Evolutionary conservation across 768 basidiomycete genomes (phyloP).

Genomic region (Rhodosporidiobolus odoratus): DNA sequence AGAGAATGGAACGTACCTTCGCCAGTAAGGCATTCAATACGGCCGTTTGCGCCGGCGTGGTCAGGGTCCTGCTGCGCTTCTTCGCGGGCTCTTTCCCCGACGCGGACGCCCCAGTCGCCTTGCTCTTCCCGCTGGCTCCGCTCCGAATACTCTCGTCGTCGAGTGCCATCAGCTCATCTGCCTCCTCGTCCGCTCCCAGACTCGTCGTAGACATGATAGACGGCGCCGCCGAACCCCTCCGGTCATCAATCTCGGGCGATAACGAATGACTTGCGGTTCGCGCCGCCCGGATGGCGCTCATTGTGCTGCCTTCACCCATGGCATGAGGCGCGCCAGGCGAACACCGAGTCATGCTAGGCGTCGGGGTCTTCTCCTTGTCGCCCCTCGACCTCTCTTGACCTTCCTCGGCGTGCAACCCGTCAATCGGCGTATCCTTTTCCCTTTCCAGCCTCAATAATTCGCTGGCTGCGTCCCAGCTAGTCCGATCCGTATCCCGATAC

Average conservation of each 20-base stretch:
- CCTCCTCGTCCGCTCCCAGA: constrained; percentile 3
- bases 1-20: constrained; percentile 55
- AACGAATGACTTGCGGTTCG: background rate
- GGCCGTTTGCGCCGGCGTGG: constrained; percentile 80
- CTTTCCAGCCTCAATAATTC: constrained; percentile 13
- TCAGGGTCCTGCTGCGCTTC: constrained; percentile 67
- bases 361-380: constrained; percentile 1
- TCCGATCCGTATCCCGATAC: constrained; percentile 7
- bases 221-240: background rate
- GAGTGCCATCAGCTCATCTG: constrained; percentile 7
- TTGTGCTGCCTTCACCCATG: background rate
- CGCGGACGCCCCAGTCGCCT: background rate
- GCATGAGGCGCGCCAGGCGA: background rate
- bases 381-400: background rate
- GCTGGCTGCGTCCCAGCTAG: constrained; percentile 29
- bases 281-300: background rate
- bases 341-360: background rate
- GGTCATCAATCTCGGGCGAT: background rate
- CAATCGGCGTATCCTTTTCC: constrained; percentile 6
- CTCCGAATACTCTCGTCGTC: constrained; percentile 16
- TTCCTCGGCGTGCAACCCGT: no score
- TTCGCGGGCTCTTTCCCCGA: constrained; percentile 22
- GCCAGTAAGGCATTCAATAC: constrained; percentile 82
- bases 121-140: constrained; percentile 9
- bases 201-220: background rate